phyloP scores from a whole-genome alignment of 352 stramenopile species.

The Peronospora destructor region DNA sequence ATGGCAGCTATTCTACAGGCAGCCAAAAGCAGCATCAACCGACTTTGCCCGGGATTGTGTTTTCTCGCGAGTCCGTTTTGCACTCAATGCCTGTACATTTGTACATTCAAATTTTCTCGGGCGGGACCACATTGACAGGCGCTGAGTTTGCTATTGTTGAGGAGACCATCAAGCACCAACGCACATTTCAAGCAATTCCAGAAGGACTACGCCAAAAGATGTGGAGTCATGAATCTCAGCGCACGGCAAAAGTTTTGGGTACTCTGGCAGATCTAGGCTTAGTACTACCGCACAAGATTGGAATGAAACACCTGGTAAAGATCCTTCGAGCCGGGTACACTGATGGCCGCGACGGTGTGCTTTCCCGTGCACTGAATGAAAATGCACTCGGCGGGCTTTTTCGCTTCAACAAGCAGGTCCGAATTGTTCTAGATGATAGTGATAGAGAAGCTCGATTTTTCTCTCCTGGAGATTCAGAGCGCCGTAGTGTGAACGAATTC shows the following conservation, averaged over 20 bases:
- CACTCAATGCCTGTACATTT: conserved; percentile 70
- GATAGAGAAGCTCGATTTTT: conserved; percentile 5
- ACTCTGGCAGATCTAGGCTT: conserved; percentile 62
- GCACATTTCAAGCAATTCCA: conserved; percentile 41
- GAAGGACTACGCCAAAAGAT: conserved; percentile 46
- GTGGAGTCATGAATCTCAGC: conserved; percentile 63
- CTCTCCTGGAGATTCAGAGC: conserved; percentile 4
- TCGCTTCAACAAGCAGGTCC: conserved; percentile 37
- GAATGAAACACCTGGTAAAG: conserved; percentile 72
- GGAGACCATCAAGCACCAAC: conserved; percentile 42
- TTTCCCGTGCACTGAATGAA: conserved; percentile 63
- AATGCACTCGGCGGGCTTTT: conserved; percentile 70
- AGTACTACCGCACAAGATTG: conserved; percentile 70
- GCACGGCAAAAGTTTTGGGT: conserved; percentile 64
- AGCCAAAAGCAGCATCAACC: conserved; percentile 2
- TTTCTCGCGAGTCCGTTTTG: conserved; percentile 67
- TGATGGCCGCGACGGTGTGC: conserved; percentile 53
- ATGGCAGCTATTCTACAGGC: conserved; percentile 5
- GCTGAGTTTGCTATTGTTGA: conserved; percentile 49
- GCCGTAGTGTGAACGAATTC: conserved; percentile 25
- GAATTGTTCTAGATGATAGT: conserved; percentile 49
- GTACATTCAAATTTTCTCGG: conserved; percentile 78
- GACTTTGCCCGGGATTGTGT: conserved; percentile 43
- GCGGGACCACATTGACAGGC: conserved; percentile 47
- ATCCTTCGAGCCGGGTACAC: conserved; percentile 65